Percentiles rank a stretch among this genome's conserved stretches.
Evolutionary conservation across 345 rosid genomes (phyloP).

Genomic region (Clarkia xantiana): DNA sequence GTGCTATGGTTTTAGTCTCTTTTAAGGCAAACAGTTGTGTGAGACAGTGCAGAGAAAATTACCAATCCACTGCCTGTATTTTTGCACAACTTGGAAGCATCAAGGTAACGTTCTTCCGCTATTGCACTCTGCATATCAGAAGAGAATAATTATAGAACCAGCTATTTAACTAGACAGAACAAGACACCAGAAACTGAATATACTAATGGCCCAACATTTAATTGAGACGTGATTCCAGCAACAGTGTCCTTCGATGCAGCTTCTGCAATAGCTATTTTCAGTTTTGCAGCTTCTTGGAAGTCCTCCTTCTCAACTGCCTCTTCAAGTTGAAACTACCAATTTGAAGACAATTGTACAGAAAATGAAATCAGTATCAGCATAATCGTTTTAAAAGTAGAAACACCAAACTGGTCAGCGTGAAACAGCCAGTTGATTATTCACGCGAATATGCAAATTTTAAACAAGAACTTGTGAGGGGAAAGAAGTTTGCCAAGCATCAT

Average conservation of each 20-base stretch:
- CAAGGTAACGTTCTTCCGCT: constrained; percentile 71
- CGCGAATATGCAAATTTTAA: no score
- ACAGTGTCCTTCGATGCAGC: constrained; percentile 54
- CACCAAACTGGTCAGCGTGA: constrained; percentile 31
- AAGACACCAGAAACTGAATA: neutral
- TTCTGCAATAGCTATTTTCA: constrained; percentile 61
- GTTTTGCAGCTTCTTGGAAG: constrained; percentile 70
- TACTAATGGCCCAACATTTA: constrained; percentile 34
- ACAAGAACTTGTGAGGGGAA: no score
- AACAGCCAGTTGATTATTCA: constrained; percentile 2
- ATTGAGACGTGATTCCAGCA: constrained; percentile 61
- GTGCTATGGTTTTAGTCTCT: no score
- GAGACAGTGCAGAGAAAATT: constrained; percentile 7
- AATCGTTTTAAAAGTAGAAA: neutral
- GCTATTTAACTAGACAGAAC: constrained; percentile 3
- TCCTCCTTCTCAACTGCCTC: constrained; percentile 85
- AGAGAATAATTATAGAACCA: constrained; percentile 9
- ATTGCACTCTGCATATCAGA: constrained; percentile 44
- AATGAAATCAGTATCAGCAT: neutral
- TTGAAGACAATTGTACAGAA: neutral
- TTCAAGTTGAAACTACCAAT: constrained; percentile 71
- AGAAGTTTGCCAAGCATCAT: no score
- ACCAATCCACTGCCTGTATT: constrained; percentile 86
- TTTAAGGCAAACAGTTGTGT: neutral
- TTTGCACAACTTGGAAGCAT: constrained; percentile 68